Evolutionary conservation across 2,329 filamentous ascomycete genomes (phyloP).

Genomic region (Magnaporthales sp.): DNA sequence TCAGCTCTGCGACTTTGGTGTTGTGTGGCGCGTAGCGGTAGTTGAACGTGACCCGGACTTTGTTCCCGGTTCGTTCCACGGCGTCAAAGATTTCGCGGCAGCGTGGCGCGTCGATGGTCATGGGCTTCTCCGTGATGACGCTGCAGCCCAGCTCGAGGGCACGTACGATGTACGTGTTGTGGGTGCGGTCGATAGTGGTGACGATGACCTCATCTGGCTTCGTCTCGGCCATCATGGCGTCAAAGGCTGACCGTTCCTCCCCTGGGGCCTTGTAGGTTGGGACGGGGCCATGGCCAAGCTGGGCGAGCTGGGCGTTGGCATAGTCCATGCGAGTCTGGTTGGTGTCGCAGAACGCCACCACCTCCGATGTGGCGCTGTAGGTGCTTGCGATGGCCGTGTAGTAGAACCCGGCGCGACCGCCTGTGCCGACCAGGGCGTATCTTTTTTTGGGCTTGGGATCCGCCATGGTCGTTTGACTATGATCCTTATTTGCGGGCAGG

Average conservation of each 20-base stretch:
- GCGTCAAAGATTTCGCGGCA: constrained; percentile 46
- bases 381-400: constrained; percentile 48
- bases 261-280: constrained; percentile 35
- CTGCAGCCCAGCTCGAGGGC: constrained; percentile 51
- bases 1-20: constrained; percentile 46
- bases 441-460: constrained; percentile 19
- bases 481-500: not conserved
- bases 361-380: constrained; percentile 37
- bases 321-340: constrained; percentile 51
- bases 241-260: constrained; percentile 37
- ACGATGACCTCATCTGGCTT: constrained; percentile 53
- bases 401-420: constrained; percentile 51
- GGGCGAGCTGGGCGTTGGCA: constrained; percentile 39
- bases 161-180: constrained; percentile 50
- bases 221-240: constrained; percentile 47
- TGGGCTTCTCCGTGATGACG: constrained; percentile 56
- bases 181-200: constrained; percentile 54
- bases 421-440: constrained; percentile 51
- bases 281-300: constrained; percentile 36
- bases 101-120: constrained; percentile 51
- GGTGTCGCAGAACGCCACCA: constrained; percentile 51
- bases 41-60: constrained; percentile 53
- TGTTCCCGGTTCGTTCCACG: constrained; percentile 37
- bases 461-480: not conserved
- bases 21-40: constrained; percentile 60